Base-by-base conservation (phyloP, 208 protist species). In the Leishmania amazonensis region DNA sequence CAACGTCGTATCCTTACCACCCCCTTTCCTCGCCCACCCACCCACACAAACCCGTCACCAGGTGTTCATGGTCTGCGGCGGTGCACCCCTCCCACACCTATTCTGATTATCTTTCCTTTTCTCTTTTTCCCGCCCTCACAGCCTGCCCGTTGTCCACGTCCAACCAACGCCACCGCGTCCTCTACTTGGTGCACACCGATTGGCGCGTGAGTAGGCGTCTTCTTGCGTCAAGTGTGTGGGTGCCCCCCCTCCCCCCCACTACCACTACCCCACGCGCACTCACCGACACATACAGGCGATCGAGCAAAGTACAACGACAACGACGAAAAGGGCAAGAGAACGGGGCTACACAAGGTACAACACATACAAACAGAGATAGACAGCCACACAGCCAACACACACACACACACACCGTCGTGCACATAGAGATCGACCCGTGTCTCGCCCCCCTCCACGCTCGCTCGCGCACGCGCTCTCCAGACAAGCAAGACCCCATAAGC, bases 261-360 rank as follows among this genome's bases (percentile, higher is more conserved):
- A 11, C 45, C 1, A 58, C 11, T 70, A 71, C 49, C 57, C 67
- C 31, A 76, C 31, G 38, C 31, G n/a, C 73, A 86, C 57, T 83
- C 54, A 86, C 53, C 54, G 13, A 76, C 71, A 77, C 7, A 49
- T 62, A 79, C 21, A 11, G 35, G 58, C 24, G 31, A 28, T 72
- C 5, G 31, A 72, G 24, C 24, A 45, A 31, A 13, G 58, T 64
- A 13, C 28, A 31, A 3, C 58, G 15, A 64, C 31, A 28, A 9
- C 15, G 58, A 35, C 28, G 35, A 64, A 11, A 1, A 3, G 7
- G 15, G 28, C 7, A 28, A 6, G 15, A 42, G 9, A 70, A 21
- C 24, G 28, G 15, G 17, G 0, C 17, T 54, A 54, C 17, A 70
- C 28, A 70, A 42, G 64, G 28, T 40, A 21, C 42, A 21, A 70